Percentiles rank a stretch among this genome's conserved stretches.
Evolutionary conservation across 2,329 filamentous ascomycete species (phyloP).

Genomic region (Ascosphaera apis): DNA sequence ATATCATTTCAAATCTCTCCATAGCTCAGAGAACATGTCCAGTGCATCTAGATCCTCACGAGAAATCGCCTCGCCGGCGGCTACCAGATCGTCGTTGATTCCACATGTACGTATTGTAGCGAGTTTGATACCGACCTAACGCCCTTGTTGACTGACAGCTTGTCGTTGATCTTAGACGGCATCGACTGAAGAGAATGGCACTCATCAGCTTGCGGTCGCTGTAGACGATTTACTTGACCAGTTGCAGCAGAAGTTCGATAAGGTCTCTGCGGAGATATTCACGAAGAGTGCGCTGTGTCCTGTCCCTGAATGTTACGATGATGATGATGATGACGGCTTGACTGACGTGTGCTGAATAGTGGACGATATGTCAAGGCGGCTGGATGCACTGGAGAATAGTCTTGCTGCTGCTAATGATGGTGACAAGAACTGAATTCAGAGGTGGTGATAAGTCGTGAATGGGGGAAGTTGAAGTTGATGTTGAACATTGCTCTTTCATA

Average conservation of each 20-base stretch:
- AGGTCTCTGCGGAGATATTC: slow-evolving; percentile 67
- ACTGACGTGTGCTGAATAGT: slow-evolving; percentile 29
- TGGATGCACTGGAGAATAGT: slow-evolving; percentile 62
- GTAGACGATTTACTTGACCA: slow-evolving; percentile 75
- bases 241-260: slow-evolving; percentile 63
- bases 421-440: no score
- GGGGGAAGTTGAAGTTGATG: no score
- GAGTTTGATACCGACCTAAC: neutral
- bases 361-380: slow-evolving; percentile 75
- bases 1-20: no score
- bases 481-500: no score
- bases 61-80: no score
- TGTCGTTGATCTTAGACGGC: no score
- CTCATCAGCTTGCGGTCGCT: slow-evolving; percentile 42
- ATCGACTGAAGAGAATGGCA: slow-evolving; percentile 4
- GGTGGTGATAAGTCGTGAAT: no score
- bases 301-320: slow-evolving; percentile 1
- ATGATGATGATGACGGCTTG: neutral
- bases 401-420: slow-evolving; percentile 32
- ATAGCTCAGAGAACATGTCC: no score
- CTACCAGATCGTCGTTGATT: no score
- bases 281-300: slow-evolving; percentile 45
- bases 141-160: no score
- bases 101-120: neutral
- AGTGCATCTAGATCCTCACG: neutral